These are phyloP conservation scores for Phytophthora megakarya DNA, from an alignment of 352 stramenopile genomes.

Conservation along the genomic window DNA sequence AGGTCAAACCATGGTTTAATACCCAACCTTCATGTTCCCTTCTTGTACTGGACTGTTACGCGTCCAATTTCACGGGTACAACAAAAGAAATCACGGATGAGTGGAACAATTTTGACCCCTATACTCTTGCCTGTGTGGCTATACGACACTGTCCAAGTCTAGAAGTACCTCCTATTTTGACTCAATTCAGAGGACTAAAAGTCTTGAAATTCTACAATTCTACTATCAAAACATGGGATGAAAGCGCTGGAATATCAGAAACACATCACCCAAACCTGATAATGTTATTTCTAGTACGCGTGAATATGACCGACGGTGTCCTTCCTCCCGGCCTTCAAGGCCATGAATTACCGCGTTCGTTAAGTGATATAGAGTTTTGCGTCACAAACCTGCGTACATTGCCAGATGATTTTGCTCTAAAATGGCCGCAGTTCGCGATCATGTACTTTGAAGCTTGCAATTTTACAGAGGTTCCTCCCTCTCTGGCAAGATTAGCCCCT, in stretches of 20 bases:
- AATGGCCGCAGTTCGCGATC: constrained; percentile 25
- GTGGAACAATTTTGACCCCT: constrained; percentile 23
- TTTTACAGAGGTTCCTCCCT: constrained; percentile 11
- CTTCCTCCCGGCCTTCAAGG: constrained; percentile 40
- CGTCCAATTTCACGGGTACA: neutral
- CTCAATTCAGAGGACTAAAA: constrained; percentile 35
- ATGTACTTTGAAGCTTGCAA: constrained; percentile 17
- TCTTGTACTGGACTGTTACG: constrained; percentile 36
- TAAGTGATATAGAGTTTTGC: constrained; percentile 40
- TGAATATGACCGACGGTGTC: constrained; percentile 29
- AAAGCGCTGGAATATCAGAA: constrained; percentile 28
- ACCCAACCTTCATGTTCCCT: constrained; percentile 33
- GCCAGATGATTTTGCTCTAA: constrained; percentile 36
- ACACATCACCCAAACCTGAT: constrained; percentile 34
- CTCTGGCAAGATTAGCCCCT: constrained; percentile 12
- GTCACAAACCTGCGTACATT: constrained; percentile 38
- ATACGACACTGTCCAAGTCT: constrained; percentile 32
- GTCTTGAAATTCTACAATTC: constrained; percentile 42
- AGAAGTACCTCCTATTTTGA: constrained; percentile 10
- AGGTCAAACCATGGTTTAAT: constrained; percentile 31
- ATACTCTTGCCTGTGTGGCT: constrained; percentile 16
- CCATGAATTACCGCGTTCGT: constrained; percentile 28
- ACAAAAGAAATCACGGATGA: constrained; percentile 7
- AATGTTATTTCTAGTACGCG: constrained; percentile 36
- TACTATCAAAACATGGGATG: constrained; percentile 27